phyloP scores from a whole-genome alignment of 176 grass and related monocot species.

The Oryza brachyantha region DNA sequence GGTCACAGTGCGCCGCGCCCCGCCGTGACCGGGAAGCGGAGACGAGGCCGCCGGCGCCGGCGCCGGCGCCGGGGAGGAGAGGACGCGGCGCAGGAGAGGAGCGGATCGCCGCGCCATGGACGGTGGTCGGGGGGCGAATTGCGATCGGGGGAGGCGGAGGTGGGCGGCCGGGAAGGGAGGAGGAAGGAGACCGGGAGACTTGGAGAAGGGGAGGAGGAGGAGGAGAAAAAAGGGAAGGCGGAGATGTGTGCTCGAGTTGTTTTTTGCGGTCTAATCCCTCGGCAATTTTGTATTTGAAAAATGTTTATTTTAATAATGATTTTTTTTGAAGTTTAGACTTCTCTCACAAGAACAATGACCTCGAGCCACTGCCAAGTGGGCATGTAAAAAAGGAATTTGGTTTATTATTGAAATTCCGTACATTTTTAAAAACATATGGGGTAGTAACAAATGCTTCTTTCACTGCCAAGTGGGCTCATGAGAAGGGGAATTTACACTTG shows the following conservation, averaged over 20 bases:
- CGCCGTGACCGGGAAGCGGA: not conserved
- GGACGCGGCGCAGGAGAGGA: slow-evolving; percentile 50
- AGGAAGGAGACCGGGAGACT: not conserved
- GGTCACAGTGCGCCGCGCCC: slow-evolving; percentile 63
- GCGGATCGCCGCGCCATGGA: slow-evolving; percentile 82
- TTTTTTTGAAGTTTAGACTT: not conserved
- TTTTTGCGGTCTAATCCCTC: slow-evolving; percentile 15
- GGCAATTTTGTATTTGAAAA: not conserved
- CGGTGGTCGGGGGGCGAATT: no score
- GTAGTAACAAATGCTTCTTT: no score
- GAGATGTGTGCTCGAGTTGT: not conserved
- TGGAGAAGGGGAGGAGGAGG: not conserved
- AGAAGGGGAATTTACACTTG: no score
- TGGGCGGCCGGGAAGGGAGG: slow-evolving; percentile 1
- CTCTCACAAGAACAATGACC: slow-evolving; percentile 12
- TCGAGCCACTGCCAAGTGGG: not conserved
- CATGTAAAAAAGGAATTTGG: no score
- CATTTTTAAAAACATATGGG: no score
- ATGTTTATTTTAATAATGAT: no score
- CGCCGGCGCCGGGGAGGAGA: not conserved
- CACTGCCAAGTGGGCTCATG: no score
- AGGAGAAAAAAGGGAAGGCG: slow-evolving; percentile 31
- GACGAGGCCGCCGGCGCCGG: no score
- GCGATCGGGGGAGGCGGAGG: not conserved
- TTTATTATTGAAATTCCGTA: no score